Base-by-base conservation (phyloP, 768 basidiomycete genomes). In the Mycena latifolia region DNA sequence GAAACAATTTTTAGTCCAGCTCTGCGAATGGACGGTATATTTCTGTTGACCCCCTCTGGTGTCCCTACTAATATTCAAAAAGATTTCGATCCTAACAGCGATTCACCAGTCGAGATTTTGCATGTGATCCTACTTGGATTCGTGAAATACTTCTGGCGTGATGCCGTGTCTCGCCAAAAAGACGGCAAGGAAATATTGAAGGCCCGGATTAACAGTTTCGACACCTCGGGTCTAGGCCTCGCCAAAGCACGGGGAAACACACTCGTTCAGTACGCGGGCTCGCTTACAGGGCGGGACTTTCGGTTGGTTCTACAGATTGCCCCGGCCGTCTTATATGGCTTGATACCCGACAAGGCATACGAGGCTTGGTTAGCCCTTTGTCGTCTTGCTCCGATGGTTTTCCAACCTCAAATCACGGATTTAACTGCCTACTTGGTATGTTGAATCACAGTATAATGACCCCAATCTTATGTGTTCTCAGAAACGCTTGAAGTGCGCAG, bases 111-210 rank as follows among this genome's bases (percentile, higher is more conserved):
- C 0, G 82, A 85, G 61, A 80, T 84, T 25, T 72, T 85, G 0
- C 84, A 85, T 66, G 78, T 80, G 5, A 70, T 84, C 27, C 72
- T 85, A 0, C 78, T 85, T 2, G 83, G 84, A 0, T 77, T 84
- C 69, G 76, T 85, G 53, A 85, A 86, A 51, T 86, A 85, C 63
- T 76, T 83, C 29, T 86, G 84, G 84, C 75, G 79, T 0, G 83
- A 85, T 70, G 70, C 73, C 0, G 65, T 79, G 15, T 67, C 71
- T 24, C 68, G 69, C 20, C 73, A 73, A 14, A 72, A 76, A 22
- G 43, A 59, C 0, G 50, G 75, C 33, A 79, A 79, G 53, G 56
- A 68, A 8, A 29, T 72, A 14, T 70, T 84, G 0, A 71, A 66
- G 0, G 55, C 67, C 6, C 74, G 79, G 0, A 66, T 82, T 2